Conservation (phyloP, 1,139 yeast genomes). For the Arxiozyma heterogenica region DNA sequence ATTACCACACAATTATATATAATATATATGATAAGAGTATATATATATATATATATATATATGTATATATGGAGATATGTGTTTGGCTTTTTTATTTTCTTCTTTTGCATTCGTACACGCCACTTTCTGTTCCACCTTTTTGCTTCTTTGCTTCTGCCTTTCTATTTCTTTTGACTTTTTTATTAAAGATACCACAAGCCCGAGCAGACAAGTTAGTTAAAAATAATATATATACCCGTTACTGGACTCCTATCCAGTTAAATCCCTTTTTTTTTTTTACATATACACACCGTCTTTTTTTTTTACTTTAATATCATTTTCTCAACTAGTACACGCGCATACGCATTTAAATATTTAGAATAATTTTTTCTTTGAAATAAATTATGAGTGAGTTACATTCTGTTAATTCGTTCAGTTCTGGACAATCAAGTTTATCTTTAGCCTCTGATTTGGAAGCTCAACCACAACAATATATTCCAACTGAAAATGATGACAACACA, state of each 20-base stretch:
- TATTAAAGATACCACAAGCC: too few relatives aligned
- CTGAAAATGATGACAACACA: background rate
- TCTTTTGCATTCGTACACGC: too few relatives aligned
- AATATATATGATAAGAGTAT: background rate
- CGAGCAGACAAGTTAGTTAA: background rate
- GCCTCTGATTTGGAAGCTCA: slow-evolving; percentile 16
- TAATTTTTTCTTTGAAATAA: background rate
- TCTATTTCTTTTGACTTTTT: too few relatives aligned
- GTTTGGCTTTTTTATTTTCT: too few relatives aligned
- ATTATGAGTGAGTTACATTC: slow-evolving; percentile 16
- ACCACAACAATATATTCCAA: slow-evolving; percentile 21
- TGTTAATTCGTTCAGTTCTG: slow-evolving; percentile 21
- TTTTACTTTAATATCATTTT: too few relatives aligned
- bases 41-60: background rate
- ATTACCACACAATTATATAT: background rate
- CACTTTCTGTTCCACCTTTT: too few relatives aligned
- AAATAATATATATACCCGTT: too few relatives aligned
- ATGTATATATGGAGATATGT: too few relatives aligned
- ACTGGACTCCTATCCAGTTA: background rate
- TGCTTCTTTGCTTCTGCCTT: too few relatives aligned
- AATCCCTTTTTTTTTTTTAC: background rate
- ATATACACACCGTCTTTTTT: background rate
- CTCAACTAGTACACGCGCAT: too few relatives aligned
- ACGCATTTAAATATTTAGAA: too few relatives aligned
- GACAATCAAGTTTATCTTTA: slow-evolving; percentile 13